Evolutionary conservation across 371 early-diverging fungal genomes (phyloP).

Genomic region (Entomophthora muscae): DNA sequence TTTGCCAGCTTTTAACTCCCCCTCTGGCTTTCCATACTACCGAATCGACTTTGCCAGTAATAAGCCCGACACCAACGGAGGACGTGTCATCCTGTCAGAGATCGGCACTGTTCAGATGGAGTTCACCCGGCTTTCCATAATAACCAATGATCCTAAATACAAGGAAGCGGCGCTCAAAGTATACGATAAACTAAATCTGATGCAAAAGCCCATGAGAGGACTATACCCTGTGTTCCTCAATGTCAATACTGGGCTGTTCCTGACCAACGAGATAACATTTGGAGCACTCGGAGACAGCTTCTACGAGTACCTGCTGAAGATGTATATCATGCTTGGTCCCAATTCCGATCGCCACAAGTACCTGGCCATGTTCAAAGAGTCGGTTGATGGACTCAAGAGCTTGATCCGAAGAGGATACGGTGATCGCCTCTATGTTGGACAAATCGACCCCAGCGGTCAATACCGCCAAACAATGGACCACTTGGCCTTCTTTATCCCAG

Average conservation of each 20-base stretch:
- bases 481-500: slow-evolving; percentile 82
- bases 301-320: slow-evolving; percentile 11
- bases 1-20: slow-evolving; percentile 36
- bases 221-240: slow-evolving; percentile 27
- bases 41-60: slow-evolving; percentile 13
- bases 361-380: slow-evolving; percentile 5
- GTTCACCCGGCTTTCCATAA: slow-evolving; percentile 51
- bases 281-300: slow-evolving; percentile 12
- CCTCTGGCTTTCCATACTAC: slow-evolving; percentile 33
- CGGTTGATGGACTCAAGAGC: background rate
- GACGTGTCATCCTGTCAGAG: slow-evolving; percentile 38
- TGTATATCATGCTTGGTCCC: background rate
- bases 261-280: slow-evolving; percentile 8
- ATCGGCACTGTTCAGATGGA: slow-evolving; percentile 77
- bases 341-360: background rate
- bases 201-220: slow-evolving; percentile 30
- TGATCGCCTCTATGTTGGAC: slow-evolving; percentile 31
- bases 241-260: slow-evolving; percentile 12
- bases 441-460: slow-evolving; percentile 11
- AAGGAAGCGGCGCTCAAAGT: slow-evolving; percentile 24
- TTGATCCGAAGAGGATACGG: slow-evolving; percentile 10
- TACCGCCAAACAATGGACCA: slow-evolving; percentile 70
- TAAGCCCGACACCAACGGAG: slow-evolving; percentile 1
- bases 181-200: background rate
- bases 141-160: slow-evolving; percentile 44